Evolutionary conservation across 2,329 filamentous ascomycete species (phyloP).

Genomic region (Fusarium lateritium): DNA sequence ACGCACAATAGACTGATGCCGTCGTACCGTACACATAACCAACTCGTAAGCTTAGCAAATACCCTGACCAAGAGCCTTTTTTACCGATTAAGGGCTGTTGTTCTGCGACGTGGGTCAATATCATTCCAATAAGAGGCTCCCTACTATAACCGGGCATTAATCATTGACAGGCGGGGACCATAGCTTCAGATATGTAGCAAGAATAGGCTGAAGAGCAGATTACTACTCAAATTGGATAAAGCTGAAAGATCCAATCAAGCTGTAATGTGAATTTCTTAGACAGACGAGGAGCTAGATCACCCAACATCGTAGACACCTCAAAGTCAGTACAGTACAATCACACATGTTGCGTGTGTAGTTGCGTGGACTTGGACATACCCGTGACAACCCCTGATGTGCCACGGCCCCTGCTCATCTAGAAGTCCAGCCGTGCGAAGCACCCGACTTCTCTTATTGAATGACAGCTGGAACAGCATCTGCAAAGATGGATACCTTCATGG

Average conservation of each 20-base stretch:
- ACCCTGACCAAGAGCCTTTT: conserved; percentile 19
- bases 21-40: conserved; percentile 17
- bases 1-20: conserved; percentile 13
- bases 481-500: conserved; percentile 18
- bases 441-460: conserved; percentile 21
- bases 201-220: conserved; percentile 3
- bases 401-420: conserved; percentile 16
- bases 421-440: conserved; percentile 16
- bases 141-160: conserved; percentile 18
- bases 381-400: conserved; percentile 26
- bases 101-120: conserved; percentile 36
- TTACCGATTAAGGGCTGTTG: conserved; percentile 8
- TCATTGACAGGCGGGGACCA: conserved; percentile 4
- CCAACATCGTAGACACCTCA: neutral
- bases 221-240: neutral
- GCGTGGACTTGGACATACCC: conserved; percentile 2
- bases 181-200: neutral
- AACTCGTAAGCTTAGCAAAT: conserved; percentile 29
- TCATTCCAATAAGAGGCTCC: conserved; percentile 37
- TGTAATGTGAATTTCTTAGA: conserved; percentile 1
- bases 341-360: conserved; percentile 10
- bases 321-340: conserved; percentile 8
- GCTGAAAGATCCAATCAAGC: conserved; percentile 8
- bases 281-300: neutral
- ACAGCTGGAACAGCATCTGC: neutral